Percentiles rank a stretch among this genome's conserved stretches.
Evolutionary conservation across 2,329 filamentous ascomycete genomes (phyloP).

Genomic region (Grosmannia clavigera): DNA sequence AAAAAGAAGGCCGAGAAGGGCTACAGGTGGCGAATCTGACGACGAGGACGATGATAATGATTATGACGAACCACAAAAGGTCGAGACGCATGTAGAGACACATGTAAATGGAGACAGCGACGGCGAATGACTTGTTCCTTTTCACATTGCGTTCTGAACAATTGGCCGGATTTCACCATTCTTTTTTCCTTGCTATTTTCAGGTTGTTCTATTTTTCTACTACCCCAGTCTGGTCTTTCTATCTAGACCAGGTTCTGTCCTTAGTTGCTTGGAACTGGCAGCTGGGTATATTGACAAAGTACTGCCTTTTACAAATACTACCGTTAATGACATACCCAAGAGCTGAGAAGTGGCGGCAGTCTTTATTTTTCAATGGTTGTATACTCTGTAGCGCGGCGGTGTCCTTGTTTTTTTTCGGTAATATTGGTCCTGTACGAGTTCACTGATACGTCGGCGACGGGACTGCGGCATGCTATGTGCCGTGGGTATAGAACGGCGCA

Average conservation of each 20-base stretch:
- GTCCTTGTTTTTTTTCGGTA: neutral
- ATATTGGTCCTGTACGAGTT: neutral
- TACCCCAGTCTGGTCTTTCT: neutral
- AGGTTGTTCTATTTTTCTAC: neutral
- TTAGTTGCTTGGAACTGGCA: neutral
- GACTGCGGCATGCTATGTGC: neutral
- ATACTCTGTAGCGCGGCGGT: neutral
- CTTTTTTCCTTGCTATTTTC: neutral
- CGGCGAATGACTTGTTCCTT: neutral
- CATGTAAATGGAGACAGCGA: conserved; percentile 2
- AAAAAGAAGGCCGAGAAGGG: neutral
- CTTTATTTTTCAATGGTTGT: neutral
- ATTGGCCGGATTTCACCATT: neutral
- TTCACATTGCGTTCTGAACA: neutral
- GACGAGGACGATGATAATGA: conserved; percentile 1
- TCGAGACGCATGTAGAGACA: conserved; percentile 10
- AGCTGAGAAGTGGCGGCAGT: neutral
- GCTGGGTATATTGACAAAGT: neutral
- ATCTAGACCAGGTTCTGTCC: neutral
- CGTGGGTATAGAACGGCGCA: neutral
- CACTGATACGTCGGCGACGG: neutral
- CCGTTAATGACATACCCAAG: neutral
- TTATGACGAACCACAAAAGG: conserved; percentile 8
- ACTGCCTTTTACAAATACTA: neutral
- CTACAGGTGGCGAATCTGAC: neutral